These are phyloP conservation scores for Symbiodinium pilosum DNA, from an alignment of 73 alveolate species.

Conservation along the genomic window DNA sequence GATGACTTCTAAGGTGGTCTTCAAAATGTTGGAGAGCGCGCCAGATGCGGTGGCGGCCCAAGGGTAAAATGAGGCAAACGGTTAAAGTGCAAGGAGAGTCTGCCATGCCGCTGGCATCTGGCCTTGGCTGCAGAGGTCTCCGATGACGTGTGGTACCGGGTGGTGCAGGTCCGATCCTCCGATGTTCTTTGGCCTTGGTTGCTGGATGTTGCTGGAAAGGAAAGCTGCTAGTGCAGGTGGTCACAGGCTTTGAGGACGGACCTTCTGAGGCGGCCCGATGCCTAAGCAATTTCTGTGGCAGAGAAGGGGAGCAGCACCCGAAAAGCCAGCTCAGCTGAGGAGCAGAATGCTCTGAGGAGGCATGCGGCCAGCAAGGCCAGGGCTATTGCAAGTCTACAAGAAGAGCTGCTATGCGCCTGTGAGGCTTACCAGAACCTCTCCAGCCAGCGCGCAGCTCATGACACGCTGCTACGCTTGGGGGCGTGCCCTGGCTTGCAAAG, in stretches of 20 bases:
- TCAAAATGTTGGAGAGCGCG: slow-evolving; percentile 98
- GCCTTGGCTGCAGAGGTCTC: no score
- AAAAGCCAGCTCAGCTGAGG: background rate
- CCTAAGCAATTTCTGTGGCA: background rate
- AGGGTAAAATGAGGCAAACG: no score
- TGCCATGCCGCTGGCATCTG: no score
- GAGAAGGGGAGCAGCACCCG: background rate
- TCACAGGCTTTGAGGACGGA: slow-evolving; percentile 91
- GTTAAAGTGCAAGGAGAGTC: no score
- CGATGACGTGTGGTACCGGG: slow-evolving; percentile 98
- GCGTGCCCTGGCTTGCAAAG: slow-evolving; percentile 40
- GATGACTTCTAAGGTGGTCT: slow-evolving; percentile 94
- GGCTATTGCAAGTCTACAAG: background rate
- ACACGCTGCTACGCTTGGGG: slow-evolving; percentile 83
- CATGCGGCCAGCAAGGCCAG: slow-evolving; percentile 93
- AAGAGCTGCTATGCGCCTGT: background rate
- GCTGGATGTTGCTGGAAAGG: background rate
- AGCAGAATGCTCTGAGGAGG: slow-evolving; percentile 59
- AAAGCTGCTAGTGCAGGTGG: slow-evolving; percentile 32
- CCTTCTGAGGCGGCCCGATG: slow-evolving; percentile 34
- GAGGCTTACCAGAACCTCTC: slow-evolving; percentile 76
- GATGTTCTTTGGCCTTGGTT: no score
- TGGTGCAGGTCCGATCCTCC: slow-evolving; percentile 97
- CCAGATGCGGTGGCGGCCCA: slow-evolving; percentile 96
- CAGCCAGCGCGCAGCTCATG: slow-evolving; percentile 86